Percentiles rank a stretch among this genome's conserved stretches.
These are phyloP conservation scores for Cryptococcus deneoformans DNA, from an alignment of 1,284 basidiomycete species.

Conservation along the genomic window DNA sequence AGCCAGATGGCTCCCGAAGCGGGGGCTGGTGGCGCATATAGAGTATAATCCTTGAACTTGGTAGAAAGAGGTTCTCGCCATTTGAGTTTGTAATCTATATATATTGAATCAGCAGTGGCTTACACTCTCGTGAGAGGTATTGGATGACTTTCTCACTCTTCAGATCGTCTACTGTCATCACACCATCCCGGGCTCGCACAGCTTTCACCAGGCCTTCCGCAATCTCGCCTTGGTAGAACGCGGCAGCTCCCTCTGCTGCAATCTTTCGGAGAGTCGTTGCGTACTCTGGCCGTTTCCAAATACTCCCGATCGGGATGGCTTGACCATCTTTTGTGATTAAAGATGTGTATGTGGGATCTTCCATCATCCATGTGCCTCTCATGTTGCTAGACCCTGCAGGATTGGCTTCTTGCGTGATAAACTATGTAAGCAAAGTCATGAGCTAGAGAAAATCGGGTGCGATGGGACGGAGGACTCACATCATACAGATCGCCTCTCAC, in stretches of 20 bases:
- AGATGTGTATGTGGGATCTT: slow-evolving; percentile 12
- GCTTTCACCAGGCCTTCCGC: slow-evolving; percentile 28
- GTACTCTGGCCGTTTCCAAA: slow-evolving; percentile 31
- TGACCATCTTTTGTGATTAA: slow-evolving; percentile 25
- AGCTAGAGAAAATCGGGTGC: too few relatives aligned
- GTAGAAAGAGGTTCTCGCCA: slow-evolving; percentile 27
- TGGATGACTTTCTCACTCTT: slow-evolving; percentile 19
- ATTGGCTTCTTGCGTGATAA: slow-evolving; percentile 9
- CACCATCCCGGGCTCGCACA: slow-evolving; percentile 29
- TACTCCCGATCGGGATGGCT: slow-evolving; percentile 21
- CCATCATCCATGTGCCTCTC: slow-evolving; percentile 14
- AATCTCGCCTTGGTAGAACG: slow-evolving; percentile 38
- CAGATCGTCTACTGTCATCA: slow-evolving; percentile 39
- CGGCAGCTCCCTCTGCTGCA: slow-evolving; percentile 30
- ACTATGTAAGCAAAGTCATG: neutral
- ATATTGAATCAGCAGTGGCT: neutral
- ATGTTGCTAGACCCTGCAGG: slow-evolving; percentile 14
- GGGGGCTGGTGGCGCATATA: slow-evolving; percentile 35
- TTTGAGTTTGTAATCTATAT: slow-evolving; percentile 32
- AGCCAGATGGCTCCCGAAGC: slow-evolving; percentile 40
- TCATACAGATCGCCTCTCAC: slow-evolving; percentile 32
- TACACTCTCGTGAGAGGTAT: neutral
- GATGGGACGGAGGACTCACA: slow-evolving; percentile 10
- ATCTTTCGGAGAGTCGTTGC: slow-evolving; percentile 32
- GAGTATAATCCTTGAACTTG: slow-evolving; percentile 23